Percentiles rank a stretch among this genome's conserved stretches.
phyloP scores from a whole-genome alignment of 306 rosid species.

The Rosa rugosa region DNA sequence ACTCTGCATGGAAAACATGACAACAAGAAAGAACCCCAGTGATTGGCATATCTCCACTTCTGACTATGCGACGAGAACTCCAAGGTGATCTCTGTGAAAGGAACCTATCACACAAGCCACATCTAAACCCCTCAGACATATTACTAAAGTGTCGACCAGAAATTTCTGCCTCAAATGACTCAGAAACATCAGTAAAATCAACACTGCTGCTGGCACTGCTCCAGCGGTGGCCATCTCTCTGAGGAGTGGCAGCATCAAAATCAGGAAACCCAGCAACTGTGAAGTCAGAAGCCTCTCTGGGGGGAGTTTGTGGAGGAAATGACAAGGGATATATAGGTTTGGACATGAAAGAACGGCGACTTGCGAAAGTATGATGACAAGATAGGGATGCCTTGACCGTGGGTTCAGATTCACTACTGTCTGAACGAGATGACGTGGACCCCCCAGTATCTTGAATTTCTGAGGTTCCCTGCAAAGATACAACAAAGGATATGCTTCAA shows the following conservation, averaged over 20 bases:
- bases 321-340: slow-evolving; percentile 80
- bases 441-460: slow-evolving; percentile 54
- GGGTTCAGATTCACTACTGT: slow-evolving; percentile 73
- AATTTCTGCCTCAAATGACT: slow-evolving; percentile 66
- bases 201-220: slow-evolving; percentile 81
- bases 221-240: slow-evolving; percentile 55
- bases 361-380: slow-evolving; percentile 54
- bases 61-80: slow-evolving; percentile 81
- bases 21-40: slow-evolving; percentile 76
- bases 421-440: slow-evolving; percentile 59
- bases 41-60: slow-evolving; percentile 86
- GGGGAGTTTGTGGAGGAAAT: slow-evolving; percentile 42
- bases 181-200: slow-evolving; percentile 73
- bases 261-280: slow-evolving; percentile 43
- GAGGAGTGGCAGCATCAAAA: slow-evolving; percentile 57
- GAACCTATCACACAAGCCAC: slow-evolving; percentile 71
- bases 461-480: slow-evolving; percentile 69
- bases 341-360: slow-evolving; percentile 68
- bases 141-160: slow-evolving; percentile 26
- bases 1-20: slow-evolving; percentile 86
- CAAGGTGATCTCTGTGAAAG: slow-evolving; percentile 85
- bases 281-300: slow-evolving; percentile 55
- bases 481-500: slow-evolving; percentile 10
- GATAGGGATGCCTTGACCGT: slow-evolving; percentile 50
- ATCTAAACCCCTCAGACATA: slow-evolving; percentile 56